These are phyloP conservation scores for Theobroma cacao DNA, from an alignment of 345 rosid species.

Conservation along the genomic window DNA sequence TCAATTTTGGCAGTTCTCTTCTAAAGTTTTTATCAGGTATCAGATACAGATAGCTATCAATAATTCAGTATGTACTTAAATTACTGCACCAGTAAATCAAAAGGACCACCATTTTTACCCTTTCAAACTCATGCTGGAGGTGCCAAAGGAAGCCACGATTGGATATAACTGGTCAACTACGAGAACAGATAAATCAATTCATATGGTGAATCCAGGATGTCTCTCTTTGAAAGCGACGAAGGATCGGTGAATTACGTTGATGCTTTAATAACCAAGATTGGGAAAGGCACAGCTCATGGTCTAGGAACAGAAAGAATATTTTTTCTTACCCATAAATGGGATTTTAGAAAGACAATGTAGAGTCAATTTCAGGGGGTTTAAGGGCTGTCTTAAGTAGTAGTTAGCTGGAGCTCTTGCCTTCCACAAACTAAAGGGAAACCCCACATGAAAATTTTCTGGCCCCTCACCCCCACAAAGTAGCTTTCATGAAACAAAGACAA, in stretches of 20 bases:
- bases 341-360: constrained; percentile 6
- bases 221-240: background rate
- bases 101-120: too few species aligned
- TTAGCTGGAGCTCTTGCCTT: constrained; percentile 8
- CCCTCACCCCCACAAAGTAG: background rate
- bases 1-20: background rate
- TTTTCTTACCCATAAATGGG: background rate
- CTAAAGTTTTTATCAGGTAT: too few species aligned
- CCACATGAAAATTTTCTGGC: background rate
- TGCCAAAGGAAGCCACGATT: too few species aligned
- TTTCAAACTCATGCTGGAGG: too few species aligned
- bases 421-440: constrained; percentile 9
- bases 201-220: background rate
- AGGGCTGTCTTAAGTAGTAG: background rate
- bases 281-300: background rate
- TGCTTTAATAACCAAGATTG: background rate
- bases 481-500: constrained; percentile 9
- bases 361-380: constrained; percentile 11
- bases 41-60: too few species aligned
- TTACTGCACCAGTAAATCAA: too few species aligned
- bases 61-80: too few species aligned
- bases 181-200: background rate
- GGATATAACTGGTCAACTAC: background rate
- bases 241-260: background rate
- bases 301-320: constrained; percentile 17